Evolutionary conservation across 108 stramenopile genomes (phyloP).

Genomic region (Skeletonema marinoi): DNA sequence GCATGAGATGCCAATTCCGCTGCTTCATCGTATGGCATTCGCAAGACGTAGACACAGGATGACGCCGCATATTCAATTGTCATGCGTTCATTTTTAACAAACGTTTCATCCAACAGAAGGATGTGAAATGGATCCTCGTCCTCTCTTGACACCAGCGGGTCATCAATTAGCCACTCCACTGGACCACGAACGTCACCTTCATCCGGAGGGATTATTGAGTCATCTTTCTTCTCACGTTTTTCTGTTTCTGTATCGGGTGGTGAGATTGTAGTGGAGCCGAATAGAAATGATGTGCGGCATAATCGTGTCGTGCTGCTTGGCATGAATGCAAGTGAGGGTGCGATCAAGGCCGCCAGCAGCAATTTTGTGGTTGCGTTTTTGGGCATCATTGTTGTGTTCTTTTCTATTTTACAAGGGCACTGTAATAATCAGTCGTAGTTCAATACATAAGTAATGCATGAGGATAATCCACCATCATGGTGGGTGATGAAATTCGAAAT

Average conservation of each 20-base stretch:
- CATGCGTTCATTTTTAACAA: slow-evolving; percentile 64
- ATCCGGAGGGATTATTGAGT: slow-evolving; percentile 46
- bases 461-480: too few relatives aligned
- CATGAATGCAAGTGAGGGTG: background rate
- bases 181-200: slow-evolving; percentile 50
- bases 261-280: slow-evolving; percentile 13
- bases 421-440: background rate
- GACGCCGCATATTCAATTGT: slow-evolving; percentile 71
- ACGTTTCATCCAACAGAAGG: slow-evolving; percentile 70
- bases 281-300: background rate
- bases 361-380: too few relatives aligned
- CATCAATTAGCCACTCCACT: slow-evolving; percentile 76
- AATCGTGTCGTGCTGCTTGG: background rate
- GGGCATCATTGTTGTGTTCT: too few relatives aligned
- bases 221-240: slow-evolving; percentile 35
- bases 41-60: slow-evolving; percentile 70
- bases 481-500: background rate
- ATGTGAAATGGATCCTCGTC: slow-evolving; percentile 86
- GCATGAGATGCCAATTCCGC: slow-evolving; percentile 63
- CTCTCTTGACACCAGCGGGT: slow-evolving; percentile 55
- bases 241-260: slow-evolving; percentile 27
- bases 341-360: too few relatives aligned
- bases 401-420: too few relatives aligned
- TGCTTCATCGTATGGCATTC: slow-evolving; percentile 79
- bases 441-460: background rate